Base-by-base conservation (phyloP, 2,329 filamentous ascomycete species). In the Xylariaceae sp. region DNA sequence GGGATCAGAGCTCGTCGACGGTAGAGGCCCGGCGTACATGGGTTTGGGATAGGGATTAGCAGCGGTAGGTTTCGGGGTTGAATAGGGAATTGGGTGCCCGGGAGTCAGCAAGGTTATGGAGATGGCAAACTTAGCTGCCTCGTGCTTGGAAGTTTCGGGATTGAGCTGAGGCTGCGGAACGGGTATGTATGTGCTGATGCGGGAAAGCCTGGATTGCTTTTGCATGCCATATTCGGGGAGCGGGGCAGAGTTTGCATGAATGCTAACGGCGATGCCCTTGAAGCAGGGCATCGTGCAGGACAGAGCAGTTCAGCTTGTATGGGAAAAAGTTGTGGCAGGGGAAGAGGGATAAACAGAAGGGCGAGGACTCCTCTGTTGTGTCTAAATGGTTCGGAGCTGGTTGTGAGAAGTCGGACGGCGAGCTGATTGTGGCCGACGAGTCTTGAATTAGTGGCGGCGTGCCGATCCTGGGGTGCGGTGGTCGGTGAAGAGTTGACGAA, bases 211-310 rank as follows among this genome's bases (percentile, higher is more conserved):
- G 56, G 91, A 92, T 76, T 97, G 91, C 73, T 92, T 95, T 79
- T 98, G 93, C 67, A 98, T 89, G 69, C 93, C 93, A 78, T 96
- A 89, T 77, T 99, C 95, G 60, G 92, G 82, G 64, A 99, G 86
- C 64, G 95, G 93, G 66, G 91, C 80, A 61, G 82, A 83, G 71
- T 88, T 87, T 56, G 86, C 84, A 79, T 99, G 95, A 74, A 98
- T 96, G 83, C 91, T 96, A 73, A 98, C 93, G 69, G 95, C 93
- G 78, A 99, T 92, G 77, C 95, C 95, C 81, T 98, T 96, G 81
- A 98, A 99, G 86, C 93, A 98, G 80, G 95, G 95, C 95, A 86
- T 86, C 72, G 72, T 83, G 71, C 48, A 50, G 20, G 40, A 70
- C 20, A 20, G 40, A 7, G 6, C 32, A 16, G 32, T 37, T 37